A percentile compares a stretch with the other conserved stretches of the same genome.
Conservation (phyloP, 2,329 filamentous ascomycete species). For the Venturiaceae sp. region DNA sequence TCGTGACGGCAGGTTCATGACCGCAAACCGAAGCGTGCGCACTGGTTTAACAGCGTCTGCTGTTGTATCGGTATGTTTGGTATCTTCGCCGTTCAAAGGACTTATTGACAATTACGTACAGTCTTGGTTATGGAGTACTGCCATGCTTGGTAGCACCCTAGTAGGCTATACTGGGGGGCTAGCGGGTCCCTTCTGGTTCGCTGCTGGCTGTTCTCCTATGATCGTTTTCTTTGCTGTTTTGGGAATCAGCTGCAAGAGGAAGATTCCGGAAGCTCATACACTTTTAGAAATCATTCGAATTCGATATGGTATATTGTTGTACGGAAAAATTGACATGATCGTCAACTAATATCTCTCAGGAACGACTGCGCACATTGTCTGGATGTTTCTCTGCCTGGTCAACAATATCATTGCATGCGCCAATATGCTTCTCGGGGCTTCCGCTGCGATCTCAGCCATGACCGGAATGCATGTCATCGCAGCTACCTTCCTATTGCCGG, state of each 20-base stretch:
- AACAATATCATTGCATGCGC: conserved; percentile 46
- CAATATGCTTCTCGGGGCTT: conserved; percentile 42
- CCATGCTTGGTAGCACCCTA: conserved; percentile 39
- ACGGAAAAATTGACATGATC: conserved; percentile 13
- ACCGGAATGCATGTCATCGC: conserved; percentile 43
- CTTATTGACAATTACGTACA: background rate
- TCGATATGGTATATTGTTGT: conserved; percentile 34
- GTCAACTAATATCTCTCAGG: conserved; percentile 27
- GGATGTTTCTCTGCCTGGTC: conserved; percentile 41
- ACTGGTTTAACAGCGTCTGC: conserved; percentile 44
- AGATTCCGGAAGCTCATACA: conserved; percentile 45
- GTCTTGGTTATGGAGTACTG: conserved; percentile 46
- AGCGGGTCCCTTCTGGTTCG: conserved; percentile 47
- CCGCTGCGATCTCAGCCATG: conserved; percentile 30
- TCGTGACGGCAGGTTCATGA: conserved; percentile 35
- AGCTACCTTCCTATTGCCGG: conserved; percentile 34
- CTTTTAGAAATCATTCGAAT: conserved; percentile 44
- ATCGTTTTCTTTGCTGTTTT: conserved; percentile 46
- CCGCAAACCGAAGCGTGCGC: conserved; percentile 40
- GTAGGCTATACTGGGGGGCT: conserved; percentile 47
- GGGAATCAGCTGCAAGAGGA: conserved; percentile 42
- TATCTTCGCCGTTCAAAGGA: background rate
- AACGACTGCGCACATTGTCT: conserved; percentile 38
- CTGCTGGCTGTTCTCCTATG: conserved; percentile 45
- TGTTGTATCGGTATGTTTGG: conserved; percentile 34